These are phyloP conservation scores for Cicer pinnatifidum DNA, from an alignment of 306 rosid species.

Conservation along the genomic window DNA sequence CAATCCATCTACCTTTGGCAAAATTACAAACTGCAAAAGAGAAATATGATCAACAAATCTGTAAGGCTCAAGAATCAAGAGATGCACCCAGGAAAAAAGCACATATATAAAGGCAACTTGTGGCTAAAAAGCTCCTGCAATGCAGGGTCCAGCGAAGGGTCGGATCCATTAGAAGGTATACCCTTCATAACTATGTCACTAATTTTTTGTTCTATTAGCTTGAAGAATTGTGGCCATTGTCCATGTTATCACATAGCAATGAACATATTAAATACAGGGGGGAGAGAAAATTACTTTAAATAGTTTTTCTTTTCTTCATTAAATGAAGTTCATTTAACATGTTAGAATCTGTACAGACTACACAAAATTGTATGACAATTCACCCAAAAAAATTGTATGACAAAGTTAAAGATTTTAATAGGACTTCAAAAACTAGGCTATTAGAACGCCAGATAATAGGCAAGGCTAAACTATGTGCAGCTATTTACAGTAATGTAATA, in stretches of 20 bases:
- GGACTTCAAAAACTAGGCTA: not conserved
- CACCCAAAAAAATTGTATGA: too few relatives aligned
- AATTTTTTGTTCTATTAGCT: not conserved
- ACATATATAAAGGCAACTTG: not conserved
- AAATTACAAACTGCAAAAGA: slow-evolving; percentile 73
- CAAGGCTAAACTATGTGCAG: not conserved
- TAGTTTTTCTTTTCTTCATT: too few relatives aligned
- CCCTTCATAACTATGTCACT: not conserved
- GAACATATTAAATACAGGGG: not conserved
- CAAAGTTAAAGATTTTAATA: slow-evolving; percentile 18
- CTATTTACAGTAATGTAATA: not conserved
- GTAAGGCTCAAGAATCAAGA: slow-evolving; percentile 29
- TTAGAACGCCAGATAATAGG: not conserved
- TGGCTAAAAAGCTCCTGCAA: not conserved
- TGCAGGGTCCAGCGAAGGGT: not conserved
- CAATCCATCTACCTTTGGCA: slow-evolving; percentile 90
- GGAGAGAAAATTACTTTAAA: too few relatives aligned
- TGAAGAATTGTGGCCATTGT: not conserved
- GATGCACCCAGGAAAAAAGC: slow-evolving; percentile 22
- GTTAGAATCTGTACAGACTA: not conserved
- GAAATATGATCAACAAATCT: slow-evolving; percentile 18
- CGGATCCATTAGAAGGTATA: not conserved
- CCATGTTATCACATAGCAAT: not conserved
- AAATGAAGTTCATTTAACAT: too few relatives aligned
- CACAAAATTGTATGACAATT: not conserved